Percentiles rank a stretch among this genome's conserved stretches.
phyloP scores from a whole-genome alignment of 1,284 basidiomycete genomes.

The Xerocomus nothofagi region DNA sequence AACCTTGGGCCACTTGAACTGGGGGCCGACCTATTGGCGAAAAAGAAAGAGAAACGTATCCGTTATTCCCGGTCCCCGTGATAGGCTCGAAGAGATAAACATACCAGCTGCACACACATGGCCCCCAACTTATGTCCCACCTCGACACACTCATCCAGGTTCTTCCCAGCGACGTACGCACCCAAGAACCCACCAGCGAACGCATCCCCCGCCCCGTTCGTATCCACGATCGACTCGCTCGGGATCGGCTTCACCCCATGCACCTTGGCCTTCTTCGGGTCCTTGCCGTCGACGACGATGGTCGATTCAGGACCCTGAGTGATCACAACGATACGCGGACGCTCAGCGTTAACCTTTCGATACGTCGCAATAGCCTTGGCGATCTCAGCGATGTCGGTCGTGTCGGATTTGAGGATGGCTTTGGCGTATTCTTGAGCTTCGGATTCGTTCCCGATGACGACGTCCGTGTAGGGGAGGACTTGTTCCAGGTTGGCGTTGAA shows the following conservation, averaged over 20 bases:
- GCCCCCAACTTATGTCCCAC: slow-evolving; percentile 88
- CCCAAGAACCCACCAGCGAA: slow-evolving; percentile 98
- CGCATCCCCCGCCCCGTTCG: slow-evolving; percentile 98
- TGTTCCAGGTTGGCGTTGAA: slow-evolving; percentile 82
- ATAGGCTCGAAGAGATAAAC: slow-evolving; percentile 23
- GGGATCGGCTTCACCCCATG: slow-evolving; percentile 66
- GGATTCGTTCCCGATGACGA: slow-evolving; percentile 92
- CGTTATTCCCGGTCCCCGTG: neutral
- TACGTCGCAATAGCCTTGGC: slow-evolving; percentile 72
- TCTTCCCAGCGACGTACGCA: slow-evolving; percentile 81
- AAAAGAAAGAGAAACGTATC: neutral
- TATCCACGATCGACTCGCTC: slow-evolving; percentile 85
- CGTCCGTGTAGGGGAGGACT: slow-evolving; percentile 80
- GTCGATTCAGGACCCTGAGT: slow-evolving; percentile 89
- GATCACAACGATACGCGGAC: slow-evolving; percentile 85
- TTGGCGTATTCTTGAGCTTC: slow-evolving; percentile 89
- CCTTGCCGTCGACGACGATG: slow-evolving; percentile 68
- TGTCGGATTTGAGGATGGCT: slow-evolving; percentile 57
- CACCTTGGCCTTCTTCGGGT: slow-evolving; percentile 53
- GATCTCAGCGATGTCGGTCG: slow-evolving; percentile 66
- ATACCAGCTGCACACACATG: slow-evolving; percentile 86
- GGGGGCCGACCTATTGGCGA: slow-evolving; percentile 62
- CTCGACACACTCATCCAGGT: slow-evolving; percentile 76
- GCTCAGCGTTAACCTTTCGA: slow-evolving; percentile 71
- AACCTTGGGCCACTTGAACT: slow-evolving; percentile 80